Conservation (phyloP, 1,139 yeast genomes). For the Yamadazyma oceani region DNA sequence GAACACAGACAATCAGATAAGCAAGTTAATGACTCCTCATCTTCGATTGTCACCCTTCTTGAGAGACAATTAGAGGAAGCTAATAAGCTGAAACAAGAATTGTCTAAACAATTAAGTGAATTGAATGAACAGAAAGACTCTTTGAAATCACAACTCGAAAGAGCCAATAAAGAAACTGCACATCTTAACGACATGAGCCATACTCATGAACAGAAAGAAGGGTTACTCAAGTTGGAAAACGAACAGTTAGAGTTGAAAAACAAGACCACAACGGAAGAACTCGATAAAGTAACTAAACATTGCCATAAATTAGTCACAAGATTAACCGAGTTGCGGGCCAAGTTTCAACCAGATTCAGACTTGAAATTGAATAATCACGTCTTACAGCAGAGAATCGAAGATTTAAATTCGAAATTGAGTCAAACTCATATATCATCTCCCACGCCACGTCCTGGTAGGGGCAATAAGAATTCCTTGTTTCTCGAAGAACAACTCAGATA, state of each 20-base stretch:
- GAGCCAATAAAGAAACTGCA: not conserved
- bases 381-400: conserved; percentile 12
- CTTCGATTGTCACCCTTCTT: conserved; percentile 27
- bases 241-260: conserved; percentile 22
- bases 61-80: conserved; percentile 38
- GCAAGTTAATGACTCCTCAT: conserved; percentile 5
- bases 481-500: conserved; percentile 30
- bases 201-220: conserved; percentile 18
- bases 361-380: conserved; percentile 7
- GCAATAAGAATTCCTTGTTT: conserved; percentile 12
- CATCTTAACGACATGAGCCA: conserved; percentile 13
- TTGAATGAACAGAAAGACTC: conserved; percentile 14
- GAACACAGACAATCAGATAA: conserved; percentile 1
- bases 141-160: conserved; percentile 6
- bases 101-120: conserved; percentile 5
- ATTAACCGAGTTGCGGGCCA: conserved; percentile 21
- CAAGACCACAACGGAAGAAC: conserved; percentile 24
- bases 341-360: conserved; percentile 3
- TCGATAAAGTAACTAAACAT: conserved; percentile 26
- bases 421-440: conserved; percentile 10
- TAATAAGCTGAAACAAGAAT: conserved; percentile 16
- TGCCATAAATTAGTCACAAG: conserved; percentile 33
- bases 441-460: conserved; percentile 6
- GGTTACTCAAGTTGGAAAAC: conserved; percentile 21
- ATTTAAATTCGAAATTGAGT: conserved; percentile 9